phyloP scores from a whole-genome alignment of 164 flowering plant species.

The Chimonanthus salicifolius region DNA sequence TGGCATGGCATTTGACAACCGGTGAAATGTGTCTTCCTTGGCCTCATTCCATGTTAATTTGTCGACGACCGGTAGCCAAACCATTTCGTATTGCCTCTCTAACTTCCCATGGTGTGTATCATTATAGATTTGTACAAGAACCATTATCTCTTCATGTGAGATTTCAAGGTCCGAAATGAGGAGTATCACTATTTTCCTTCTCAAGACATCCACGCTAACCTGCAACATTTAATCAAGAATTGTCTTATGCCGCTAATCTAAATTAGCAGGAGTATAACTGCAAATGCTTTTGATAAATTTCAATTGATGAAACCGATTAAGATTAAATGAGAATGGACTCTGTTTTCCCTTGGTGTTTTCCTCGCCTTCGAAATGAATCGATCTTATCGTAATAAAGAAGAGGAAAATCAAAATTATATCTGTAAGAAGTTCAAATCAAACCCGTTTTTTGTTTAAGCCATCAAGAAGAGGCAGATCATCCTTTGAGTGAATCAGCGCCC shows the following conservation, averaged over 20 bases:
- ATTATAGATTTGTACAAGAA: slow-evolving; percentile 53
- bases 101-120: slow-evolving; percentile 39
- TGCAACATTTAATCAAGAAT: slow-evolving; percentile 9
- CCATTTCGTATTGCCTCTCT: slow-evolving; percentile 65
- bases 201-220: slow-evolving; percentile 56
- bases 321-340: too few species aligned
- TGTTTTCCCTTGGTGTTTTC: background rate
- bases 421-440: slow-evolving; percentile 9
- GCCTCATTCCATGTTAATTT: slow-evolving; percentile 31
- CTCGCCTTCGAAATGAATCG: background rate
- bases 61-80: slow-evolving; percentile 80
- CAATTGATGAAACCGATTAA: too few species aligned
- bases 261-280: background rate
- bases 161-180: slow-evolving; percentile 70
- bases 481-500: slow-evolving; percentile 36
- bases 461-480: slow-evolving; percentile 61
- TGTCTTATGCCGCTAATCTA: background rate
- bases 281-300: too few species aligned
- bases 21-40: slow-evolving; percentile 29
- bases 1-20: slow-evolving; percentile 36
- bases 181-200: slow-evolving; percentile 66
- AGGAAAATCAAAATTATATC: background rate
- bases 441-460: slow-evolving; percentile 51
- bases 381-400: background rate
- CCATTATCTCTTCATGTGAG: slow-evolving; percentile 44